Evolutionary conservation across 2,329 filamentous ascomycete genomes (phyloP).

Genomic region (Incumbomyces delicatus): DNA sequence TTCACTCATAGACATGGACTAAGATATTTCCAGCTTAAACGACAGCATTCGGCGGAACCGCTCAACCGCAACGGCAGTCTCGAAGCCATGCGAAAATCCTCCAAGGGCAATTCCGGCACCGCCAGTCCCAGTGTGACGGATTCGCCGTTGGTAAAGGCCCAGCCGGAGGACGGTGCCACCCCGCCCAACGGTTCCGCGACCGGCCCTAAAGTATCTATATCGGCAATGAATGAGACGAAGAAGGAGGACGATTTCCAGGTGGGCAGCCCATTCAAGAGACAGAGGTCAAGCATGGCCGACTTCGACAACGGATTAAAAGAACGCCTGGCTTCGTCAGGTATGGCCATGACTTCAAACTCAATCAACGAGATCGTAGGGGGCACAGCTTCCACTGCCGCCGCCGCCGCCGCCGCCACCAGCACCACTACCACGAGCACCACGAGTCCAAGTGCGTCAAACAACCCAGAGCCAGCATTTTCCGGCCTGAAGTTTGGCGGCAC

Average conservation of each 20-base stretch:
- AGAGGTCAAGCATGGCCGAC: slow-evolving; percentile 35
- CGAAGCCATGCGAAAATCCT: slow-evolving; percentile 30
- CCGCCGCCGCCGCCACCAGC: slow-evolving; percentile 13
- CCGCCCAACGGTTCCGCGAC: slow-evolving; percentile 21
- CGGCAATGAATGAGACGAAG: slow-evolving; percentile 16
- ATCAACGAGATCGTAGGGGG: slow-evolving; percentile 26
- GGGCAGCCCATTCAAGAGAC: slow-evolving; percentile 39
- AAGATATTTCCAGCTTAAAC: slow-evolving; percentile 46
- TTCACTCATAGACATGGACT: slow-evolving; percentile 19
- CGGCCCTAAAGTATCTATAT: slow-evolving; percentile 9
- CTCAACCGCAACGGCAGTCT: slow-evolving; percentile 28
- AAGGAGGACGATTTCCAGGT: slow-evolving; percentile 28
- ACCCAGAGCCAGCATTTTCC: slow-evolving; percentile 18
- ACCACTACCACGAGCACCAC: background rate
- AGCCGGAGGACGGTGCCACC: slow-evolving; percentile 25
- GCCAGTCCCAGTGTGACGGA: slow-evolving; percentile 24
- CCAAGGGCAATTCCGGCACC: slow-evolving; percentile 27
- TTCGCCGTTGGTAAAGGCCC: slow-evolving; percentile 26
- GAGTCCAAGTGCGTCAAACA: background rate
- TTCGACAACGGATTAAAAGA: slow-evolving; percentile 32
- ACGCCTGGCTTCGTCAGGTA: slow-evolving; percentile 28
- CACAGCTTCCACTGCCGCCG: slow-evolving; percentile 5
- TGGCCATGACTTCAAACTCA: slow-evolving; percentile 24
- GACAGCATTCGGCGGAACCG: slow-evolving; percentile 54
- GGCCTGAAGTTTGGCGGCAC: slow-evolving; percentile 20